A percentile compares a stretch with the other conserved stretches of the same genome.
Evolutionary conservation across 257 asterid species (phyloP).

Genomic region (Ligustrum vulgare): DNA sequence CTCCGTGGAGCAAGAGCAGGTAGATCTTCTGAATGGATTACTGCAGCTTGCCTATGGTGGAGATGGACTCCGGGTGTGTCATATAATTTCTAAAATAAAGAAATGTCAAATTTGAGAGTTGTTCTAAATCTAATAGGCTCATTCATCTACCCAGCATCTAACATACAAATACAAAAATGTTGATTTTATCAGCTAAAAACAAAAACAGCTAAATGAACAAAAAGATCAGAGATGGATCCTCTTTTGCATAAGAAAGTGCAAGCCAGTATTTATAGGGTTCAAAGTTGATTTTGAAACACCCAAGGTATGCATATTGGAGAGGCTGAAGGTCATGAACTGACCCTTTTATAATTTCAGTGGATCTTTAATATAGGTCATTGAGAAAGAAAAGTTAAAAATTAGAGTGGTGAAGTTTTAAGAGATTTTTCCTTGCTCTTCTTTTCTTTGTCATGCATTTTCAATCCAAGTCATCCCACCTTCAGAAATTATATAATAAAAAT

Average conservation of each 20-base stretch:
- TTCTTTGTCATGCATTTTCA: background rate
- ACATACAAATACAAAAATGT: background rate
- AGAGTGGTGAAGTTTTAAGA: background rate
- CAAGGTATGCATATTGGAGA: background rate
- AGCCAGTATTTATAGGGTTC: background rate
- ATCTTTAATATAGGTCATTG: background rate
- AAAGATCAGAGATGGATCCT: background rate
- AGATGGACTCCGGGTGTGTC: conserved; percentile 99
- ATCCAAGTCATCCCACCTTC: background rate
- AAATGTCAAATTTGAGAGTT: background rate
- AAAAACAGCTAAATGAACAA: background rate
- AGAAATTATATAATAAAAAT: background rate
- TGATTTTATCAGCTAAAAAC: background rate
- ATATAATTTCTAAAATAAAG: conserved; percentile 61
- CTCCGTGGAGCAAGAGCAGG: conserved; percentile 96
- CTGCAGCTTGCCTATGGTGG: conserved; percentile 99
- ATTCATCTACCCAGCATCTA: background rate
- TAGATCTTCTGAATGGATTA: conserved; percentile 83
- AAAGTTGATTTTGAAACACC: background rate
- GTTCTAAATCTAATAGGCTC: conserved; percentile 5
- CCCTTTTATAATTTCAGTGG: background rate
- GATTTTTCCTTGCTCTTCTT: background rate
- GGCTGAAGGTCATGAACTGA: background rate
- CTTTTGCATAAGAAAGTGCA: background rate
- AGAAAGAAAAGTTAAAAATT: background rate